Base-by-base conservation (phyloP, 2,329 filamentous ascomycete species). In the Aspergillus hortae region DNA sequence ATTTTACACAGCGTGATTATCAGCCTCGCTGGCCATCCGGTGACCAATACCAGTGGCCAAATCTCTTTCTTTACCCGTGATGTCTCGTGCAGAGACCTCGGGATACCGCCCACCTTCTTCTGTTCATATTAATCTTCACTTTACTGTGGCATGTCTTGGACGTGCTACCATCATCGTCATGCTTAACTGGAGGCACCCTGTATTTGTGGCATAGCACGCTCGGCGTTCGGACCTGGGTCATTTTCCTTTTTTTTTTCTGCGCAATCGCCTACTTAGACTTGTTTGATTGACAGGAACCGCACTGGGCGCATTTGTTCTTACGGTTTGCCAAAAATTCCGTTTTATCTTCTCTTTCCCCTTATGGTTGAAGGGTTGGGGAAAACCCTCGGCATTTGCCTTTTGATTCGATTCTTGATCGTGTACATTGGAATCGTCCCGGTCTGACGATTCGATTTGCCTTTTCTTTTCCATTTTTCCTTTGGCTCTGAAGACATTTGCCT, bases 261-360 rank as follows among this genome's bases (percentile, higher is more conserved):
- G 50, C 48, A 49, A 51, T 52, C 61, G 27, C 54, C 45, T 57
- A 59, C 56, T 64, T 68, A 67, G 65, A 67, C 61, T 68, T 61
- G 64, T 68, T 61, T 64, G 60, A 63, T 62, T 62, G 60, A 61
- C 63, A 63, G 61, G 60, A 64, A 61, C 57, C 60, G 58, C 59
- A 57, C 63, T 56, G 64, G 59, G 67, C 61, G 62, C 62, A 67
- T 68, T 63, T 69, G 62, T 62, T 61, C 63, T 67, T 58, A 63
- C 58, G 58, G 63, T 61, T 62, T 61, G 57, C 59, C 62, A 61
- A 59, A 66, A 61, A 58, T 59, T 17, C 35, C 15, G 35, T 38
- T 40, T 23, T 36, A 45, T 36, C 32, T 46, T 46, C 25, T 46
- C 27, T 36, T 48, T 23, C 17, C 15, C 19, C 19, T 42, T 19